phyloP scores from a whole-genome alignment of 1,284 basidiomycete genomes.

The Agaricales sp. region DNA sequence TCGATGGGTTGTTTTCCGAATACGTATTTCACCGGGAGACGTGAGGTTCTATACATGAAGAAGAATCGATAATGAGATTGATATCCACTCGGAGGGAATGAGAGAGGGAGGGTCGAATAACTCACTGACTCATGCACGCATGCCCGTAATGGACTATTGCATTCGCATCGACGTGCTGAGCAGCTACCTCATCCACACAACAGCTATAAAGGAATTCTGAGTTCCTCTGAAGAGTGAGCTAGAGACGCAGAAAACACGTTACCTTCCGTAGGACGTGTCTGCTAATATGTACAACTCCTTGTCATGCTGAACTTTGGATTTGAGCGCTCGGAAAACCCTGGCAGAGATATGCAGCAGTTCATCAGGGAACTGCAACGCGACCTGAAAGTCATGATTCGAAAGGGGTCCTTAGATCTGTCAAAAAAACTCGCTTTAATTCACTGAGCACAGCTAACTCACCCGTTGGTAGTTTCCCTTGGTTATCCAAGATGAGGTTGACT shows the following conservation, averaged over 20 bases:
- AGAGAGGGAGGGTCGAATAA: conserved; percentile 11
- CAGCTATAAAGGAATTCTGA: no score
- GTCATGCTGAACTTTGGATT: conserved; percentile 34
- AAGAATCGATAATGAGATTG: background rate
- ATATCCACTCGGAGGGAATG: no score
- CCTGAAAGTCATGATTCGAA: conserved; percentile 29
- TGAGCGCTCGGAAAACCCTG: conserved; percentile 72
- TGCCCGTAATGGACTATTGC: conserved; percentile 94
- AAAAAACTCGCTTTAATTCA: background rate
- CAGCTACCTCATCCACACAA: conserved; percentile 94
- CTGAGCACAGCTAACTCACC: conserved; percentile 25
- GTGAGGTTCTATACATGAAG: conserved; percentile 45
- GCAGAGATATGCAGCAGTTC: conserved; percentile 86
- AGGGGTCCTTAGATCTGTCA: background rate
- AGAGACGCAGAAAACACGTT: conserved; percentile 24
- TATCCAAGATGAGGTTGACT: conserved; percentile 43
- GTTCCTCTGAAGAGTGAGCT: no score
- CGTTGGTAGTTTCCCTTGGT: conserved; percentile 42
- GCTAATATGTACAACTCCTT: conserved; percentile 83
- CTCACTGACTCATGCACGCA: conserved; percentile 87
- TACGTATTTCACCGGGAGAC: conserved; percentile 79
- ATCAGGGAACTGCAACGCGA: conserved; percentile 95
- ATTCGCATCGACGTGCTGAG: conserved; percentile 90
- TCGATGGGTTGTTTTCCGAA: conserved; percentile 64
- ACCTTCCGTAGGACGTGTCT: conserved; percentile 96